Evolutionary conservation across 306 rosid genomes (phyloP).

Genomic region (Castanea mollissima): DNA sequence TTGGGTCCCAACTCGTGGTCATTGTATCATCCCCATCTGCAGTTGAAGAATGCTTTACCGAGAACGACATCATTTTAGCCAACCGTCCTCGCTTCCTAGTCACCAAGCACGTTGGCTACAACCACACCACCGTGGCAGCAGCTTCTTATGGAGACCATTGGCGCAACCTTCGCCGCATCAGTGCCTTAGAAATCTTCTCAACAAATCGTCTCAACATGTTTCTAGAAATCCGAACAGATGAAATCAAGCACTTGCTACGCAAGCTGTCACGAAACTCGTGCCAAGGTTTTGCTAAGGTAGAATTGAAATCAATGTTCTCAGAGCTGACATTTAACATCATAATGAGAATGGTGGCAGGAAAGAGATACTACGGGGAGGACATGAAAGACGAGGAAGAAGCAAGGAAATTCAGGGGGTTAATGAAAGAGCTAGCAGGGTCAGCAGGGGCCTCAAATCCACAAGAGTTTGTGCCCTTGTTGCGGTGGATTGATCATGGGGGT

Average conservation of each 20-base stretch:
- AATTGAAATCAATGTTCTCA: constrained; percentile 30
- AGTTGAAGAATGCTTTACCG: constrained; percentile 66
- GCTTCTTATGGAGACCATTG: constrained; percentile 74
- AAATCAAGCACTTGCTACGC: constrained; percentile 31
- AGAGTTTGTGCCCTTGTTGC: constrained; percentile 42
- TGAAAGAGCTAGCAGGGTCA: constrained; percentile 11
- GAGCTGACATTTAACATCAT: constrained; percentile 55
- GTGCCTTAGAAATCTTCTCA: constrained; percentile 60
- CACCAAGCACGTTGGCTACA: constrained; percentile 39
- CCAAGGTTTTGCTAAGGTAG: constrained; percentile 27
- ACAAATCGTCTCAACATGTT: constrained; percentile 26
- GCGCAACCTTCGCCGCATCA: constrained; percentile 77
- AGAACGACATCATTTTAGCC: constrained; percentile 60
- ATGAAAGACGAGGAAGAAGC: constrained; percentile 42
- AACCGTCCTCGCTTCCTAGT: constrained; percentile 31
- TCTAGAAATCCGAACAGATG: constrained; percentile 33
- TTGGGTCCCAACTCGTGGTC: constrained; percentile 30
- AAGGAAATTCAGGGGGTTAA: constrained; percentile 25
- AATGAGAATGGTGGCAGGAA: constrained; percentile 69
- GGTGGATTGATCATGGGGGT: constrained; percentile 33
- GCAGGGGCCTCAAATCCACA: constrained; percentile 26
- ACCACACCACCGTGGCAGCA: constrained; percentile 25
- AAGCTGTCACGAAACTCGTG: constrained; percentile 17
- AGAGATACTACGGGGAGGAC: constrained; percentile 52
- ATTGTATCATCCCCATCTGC: constrained; percentile 47